These are phyloP conservation scores for Candida wancherniae DNA, from an alignment of 805 yeast species.

Conservation along the genomic window DNA sequence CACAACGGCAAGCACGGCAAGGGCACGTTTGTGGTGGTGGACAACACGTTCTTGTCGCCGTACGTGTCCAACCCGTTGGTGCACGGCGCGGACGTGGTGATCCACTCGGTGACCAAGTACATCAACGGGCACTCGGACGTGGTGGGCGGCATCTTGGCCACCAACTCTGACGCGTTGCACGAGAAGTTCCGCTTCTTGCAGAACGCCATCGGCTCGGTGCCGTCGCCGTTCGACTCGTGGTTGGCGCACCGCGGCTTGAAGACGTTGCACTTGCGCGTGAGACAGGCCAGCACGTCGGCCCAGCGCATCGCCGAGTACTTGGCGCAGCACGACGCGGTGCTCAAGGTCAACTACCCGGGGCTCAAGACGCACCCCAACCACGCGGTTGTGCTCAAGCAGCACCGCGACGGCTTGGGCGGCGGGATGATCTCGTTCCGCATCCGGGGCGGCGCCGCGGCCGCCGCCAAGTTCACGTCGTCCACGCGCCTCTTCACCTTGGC, in stretches of 20 bases:
- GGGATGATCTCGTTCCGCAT: conserved; percentile 89
- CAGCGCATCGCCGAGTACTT: conserved; percentile 65
- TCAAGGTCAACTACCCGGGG: conserved; percentile 80
- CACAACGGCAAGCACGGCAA: conserved; percentile 43
- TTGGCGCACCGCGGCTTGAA: conserved; percentile 88
- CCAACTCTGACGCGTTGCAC: conserved; percentile 56
- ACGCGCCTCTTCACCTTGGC: conserved; percentile 81
- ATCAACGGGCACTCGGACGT: conserved; percentile 92
- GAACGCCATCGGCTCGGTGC: conserved; percentile 84
- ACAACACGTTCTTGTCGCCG: conserved; percentile 86
- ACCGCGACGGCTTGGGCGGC: conserved; percentile 82
- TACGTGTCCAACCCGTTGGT: conserved; percentile 79
- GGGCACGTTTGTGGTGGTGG: conserved; percentile 65
- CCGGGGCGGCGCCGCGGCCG: conserved; percentile 75
- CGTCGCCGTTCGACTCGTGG: conserved; percentile 90
- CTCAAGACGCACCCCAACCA: conserved; percentile 60
- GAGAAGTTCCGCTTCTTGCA: conserved; percentile 71
- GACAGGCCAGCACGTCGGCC: conserved; percentile 65
- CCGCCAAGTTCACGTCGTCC: conserved; percentile 64
- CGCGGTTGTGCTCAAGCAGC: conserved; percentile 65
- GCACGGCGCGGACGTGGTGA: conserved; percentile 82
- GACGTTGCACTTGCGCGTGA: conserved; percentile 76
- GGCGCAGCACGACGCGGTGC: conserved; percentile 45
- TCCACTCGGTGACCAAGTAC: conserved; percentile 86
- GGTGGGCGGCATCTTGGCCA: conserved; percentile 77